Base-by-base conservation (phyloP, 2,329 filamentous ascomycete species). In the Hypoxylon sp. region DNA sequence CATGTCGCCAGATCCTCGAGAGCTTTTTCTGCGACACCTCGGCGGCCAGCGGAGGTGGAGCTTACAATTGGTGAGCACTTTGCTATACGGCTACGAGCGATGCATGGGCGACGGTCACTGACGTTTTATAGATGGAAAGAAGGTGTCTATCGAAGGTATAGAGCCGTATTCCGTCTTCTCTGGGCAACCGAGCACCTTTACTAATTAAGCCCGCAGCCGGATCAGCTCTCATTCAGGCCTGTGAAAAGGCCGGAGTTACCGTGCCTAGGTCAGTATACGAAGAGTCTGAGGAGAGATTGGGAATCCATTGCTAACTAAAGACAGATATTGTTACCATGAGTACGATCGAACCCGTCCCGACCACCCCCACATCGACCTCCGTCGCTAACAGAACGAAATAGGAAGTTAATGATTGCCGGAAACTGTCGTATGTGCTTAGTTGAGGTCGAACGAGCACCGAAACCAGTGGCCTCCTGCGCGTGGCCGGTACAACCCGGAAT, bases 371-470 rank as follows among this genome's bases (percentile, higher is more conserved):
- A 25, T 27, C 51, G 17, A 46, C 57, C 42, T 63, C 46, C 13
- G 35, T 44, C 70, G 64, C 85, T 87, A 78, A 87, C 79, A 78
- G 80, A 76, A 75, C 75, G 66, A 65, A 73, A 77, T 78, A 95
- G 93, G 81, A 98, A 99, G 85, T 89, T 99, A 76, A 94, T 97
- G 91, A 97, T 99, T 87, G 96, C 96, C 78, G 96, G 96, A 83
- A 99, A 98, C 85, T 99, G 96, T 83, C 94, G 96, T 85, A 99
- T 99, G 96, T 99, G 96, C 84, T 85, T 99, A 79, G 96, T 99
- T 79, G 96, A 99, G 86, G 96, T 99, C 74, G 96, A 98, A 85
- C 90, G 90, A 83, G 93, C 94, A 68, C 96, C 96, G 66, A 99
- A 99, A 85, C 96, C 96, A 68, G 95, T 98, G 64, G 96, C 96